These are phyloP conservation scores for Globisporangium ultimum DNA, from an alignment of 352 stramenopile species.

Conservation along the genomic window DNA sequence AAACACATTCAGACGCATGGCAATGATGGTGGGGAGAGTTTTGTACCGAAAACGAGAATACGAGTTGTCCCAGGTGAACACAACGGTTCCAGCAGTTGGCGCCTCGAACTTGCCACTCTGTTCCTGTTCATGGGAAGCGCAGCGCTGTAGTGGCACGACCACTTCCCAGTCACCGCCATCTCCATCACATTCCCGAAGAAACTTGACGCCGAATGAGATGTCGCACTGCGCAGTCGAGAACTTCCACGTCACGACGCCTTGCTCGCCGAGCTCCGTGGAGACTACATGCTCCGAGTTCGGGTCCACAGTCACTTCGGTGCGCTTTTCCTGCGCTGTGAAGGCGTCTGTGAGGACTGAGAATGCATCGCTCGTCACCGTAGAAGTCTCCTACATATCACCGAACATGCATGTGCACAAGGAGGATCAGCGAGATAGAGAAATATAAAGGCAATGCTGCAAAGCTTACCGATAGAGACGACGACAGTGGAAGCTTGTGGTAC, in stretches of 20 bases:
- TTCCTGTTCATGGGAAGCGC: constrained; percentile 25
- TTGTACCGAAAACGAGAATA: constrained; percentile 54
- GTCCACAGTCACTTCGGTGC: constrained; percentile 33
- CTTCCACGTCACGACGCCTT: constrained; percentile 45
- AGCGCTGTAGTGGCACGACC: constrained; percentile 32
- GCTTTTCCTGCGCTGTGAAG: constrained; percentile 11
- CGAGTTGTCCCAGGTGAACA: constrained; percentile 64
- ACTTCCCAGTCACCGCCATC: constrained; percentile 31
- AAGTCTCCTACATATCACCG: background rate
- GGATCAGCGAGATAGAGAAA: too few species aligned
- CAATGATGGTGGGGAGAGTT: background rate
- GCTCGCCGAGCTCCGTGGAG: constrained; percentile 37
- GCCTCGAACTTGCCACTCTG: constrained; percentile 38
- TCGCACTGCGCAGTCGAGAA: constrained; percentile 49
- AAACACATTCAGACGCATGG: background rate
- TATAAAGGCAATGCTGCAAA: too few species aligned
- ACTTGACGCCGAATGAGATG: constrained; percentile 49
- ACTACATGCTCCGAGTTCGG: constrained; percentile 42
- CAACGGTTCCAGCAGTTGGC: constrained; percentile 29
- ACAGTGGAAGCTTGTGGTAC: constrained; percentile 20
- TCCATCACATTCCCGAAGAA: constrained; percentile 32
- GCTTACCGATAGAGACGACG: constrained; percentile 17
- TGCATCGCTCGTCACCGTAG: constrained; percentile 21
- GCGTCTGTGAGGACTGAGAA: constrained; percentile 30
- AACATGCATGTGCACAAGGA: background rate